phyloP scores from a whole-genome alignment of 1,284 basidiomycete species.

The Ustilago cynodontis region DNA sequence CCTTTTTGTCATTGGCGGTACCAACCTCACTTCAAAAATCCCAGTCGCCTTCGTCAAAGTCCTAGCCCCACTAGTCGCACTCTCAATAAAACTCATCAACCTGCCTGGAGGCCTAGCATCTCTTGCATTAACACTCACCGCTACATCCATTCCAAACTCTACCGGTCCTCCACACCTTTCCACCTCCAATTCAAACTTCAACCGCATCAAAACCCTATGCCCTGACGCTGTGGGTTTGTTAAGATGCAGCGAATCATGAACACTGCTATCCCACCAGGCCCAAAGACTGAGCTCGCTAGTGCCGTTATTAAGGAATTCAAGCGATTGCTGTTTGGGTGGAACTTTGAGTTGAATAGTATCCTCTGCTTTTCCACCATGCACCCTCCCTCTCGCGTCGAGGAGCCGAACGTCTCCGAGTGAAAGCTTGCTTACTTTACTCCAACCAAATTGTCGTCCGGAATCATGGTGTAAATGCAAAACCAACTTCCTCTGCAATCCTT shows the following conservation, averaged over 20 bases:
- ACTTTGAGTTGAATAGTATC: constrained; percentile 51
- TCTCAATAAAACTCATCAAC: constrained; percentile 75
- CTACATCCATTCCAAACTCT: constrained; percentile 86
- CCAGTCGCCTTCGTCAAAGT: constrained; percentile 75
- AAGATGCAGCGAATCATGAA: constrained; percentile 86
- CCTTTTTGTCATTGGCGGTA: constrained; percentile 86
- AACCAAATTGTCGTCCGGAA: constrained; percentile 88
- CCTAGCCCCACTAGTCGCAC: constrained; percentile 72
- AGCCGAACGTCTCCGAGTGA: constrained; percentile 85
- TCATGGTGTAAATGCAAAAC: constrained; percentile 83
- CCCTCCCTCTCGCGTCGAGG: constrained; percentile 84
- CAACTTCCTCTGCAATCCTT: constrained; percentile 90
- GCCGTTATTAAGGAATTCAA: constrained; percentile 57
- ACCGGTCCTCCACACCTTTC: constrained; percentile 85
- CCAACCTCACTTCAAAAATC: constrained; percentile 83
- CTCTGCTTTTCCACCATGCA: constrained; percentile 77
- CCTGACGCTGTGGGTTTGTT: constrained; percentile 84
- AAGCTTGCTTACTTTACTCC: constrained; percentile 82
- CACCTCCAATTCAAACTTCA: constrained; percentile 83
- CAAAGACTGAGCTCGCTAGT: constrained; percentile 54
- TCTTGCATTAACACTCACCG: constrained; percentile 85
- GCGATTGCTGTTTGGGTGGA: constrained; percentile 55
- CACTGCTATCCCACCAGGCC: constrained; percentile 89
- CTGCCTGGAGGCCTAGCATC: constrained; percentile 86
- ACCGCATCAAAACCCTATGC: constrained; percentile 83